Evolutionary conservation across 106 monocot genomes (phyloP), one percentile per base, ranked within the genome.

Genomic region (Allium cepa): DNA sequence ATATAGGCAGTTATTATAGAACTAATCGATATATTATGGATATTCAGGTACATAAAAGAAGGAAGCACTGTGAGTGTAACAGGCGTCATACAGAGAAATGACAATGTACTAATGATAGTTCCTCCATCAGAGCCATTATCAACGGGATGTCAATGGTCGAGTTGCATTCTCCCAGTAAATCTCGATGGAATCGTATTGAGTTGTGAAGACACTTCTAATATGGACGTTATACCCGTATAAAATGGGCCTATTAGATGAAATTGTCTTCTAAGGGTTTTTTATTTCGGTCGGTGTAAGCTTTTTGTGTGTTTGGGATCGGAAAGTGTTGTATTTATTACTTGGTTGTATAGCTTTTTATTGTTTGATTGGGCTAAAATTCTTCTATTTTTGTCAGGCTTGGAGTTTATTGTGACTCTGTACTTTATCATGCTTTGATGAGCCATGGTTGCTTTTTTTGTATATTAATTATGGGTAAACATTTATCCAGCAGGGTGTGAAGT

Each of bases 91-190:
- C 80, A 71, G 50, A 73, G 74, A 56, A 71, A 77, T 49, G 80
- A 84, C 14, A 84, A 77, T 67, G 85, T 85, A 12, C 49, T 85
- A 26, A 85, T 81, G 78, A 81, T 84, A 14, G 80, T 84, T 51
- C 77, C 84, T 64, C 84, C 80, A 0, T 8, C 80, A 0, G 80
- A 84, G 71, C 77, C 84, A 12, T n/a, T 84, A 18, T 77, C 84
- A 7, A 69, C 80, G n/a, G 87, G 87, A 26, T 87, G 83, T 70
- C 80, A 83, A 50, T 87, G 87, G 87, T 64, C 68, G n/a, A 83
- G 67, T 14, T 83, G 87, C 66, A 59, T 80, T 52, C 68, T 83
- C 10, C 87, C 87, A 0, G 75, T 75, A 10, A 78, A 62, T 59
- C 75, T 87, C 17, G 78, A 83, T 64, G 87, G 87, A n/a, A 83